These are phyloP conservation scores for Baorangia bicolor DNA, from an alignment of 768 basidiomycete genomes.

Conservation along the genomic window DNA sequence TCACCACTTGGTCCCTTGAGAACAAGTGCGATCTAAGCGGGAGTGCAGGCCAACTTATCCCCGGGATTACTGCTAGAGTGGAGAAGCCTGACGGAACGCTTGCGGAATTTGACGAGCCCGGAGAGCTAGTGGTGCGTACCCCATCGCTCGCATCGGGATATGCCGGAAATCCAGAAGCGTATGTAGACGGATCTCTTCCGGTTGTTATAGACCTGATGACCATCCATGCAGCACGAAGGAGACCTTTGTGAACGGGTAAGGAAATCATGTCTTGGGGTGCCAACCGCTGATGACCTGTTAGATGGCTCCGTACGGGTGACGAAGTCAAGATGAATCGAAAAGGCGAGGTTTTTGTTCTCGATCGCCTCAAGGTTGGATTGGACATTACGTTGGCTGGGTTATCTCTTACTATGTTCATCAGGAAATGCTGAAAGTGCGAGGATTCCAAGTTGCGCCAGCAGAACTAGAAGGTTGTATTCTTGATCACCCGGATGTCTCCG, in stretches of 20 bases:
- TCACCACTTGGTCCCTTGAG: conserved; percentile 46
- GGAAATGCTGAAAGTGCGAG: conserved; percentile 72
- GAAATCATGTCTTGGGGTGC: not conserved
- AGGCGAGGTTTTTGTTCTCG: conserved; percentile 66
- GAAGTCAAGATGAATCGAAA: conserved; percentile 64
- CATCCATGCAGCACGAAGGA: conserved; percentile 50
- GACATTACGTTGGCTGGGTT: not conserved
- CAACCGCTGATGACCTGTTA: conserved; percentile 18
- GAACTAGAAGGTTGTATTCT: conserved; percentile 68
- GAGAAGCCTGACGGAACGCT: conserved; percentile 57
- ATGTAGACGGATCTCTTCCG: conserved; percentile 24
- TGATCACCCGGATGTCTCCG: conserved; percentile 56
- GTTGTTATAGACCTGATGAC: conserved; percentile 5
- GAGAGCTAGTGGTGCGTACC: conserved; percentile 59
- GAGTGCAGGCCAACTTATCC: conserved; percentile 56
- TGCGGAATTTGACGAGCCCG: conserved; percentile 56
- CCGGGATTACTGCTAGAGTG: conserved; percentile 56
- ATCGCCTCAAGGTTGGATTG: conserved; percentile 63
- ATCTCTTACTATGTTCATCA: conserved; percentile 20
- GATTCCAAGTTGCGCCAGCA: conserved; percentile 60
- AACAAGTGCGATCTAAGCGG: conserved; percentile 49
- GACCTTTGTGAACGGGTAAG: conserved; percentile 53
- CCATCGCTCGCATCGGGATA: conserved; percentile 64
- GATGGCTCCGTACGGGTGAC: conserved; percentile 71
- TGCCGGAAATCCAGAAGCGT: conserved; percentile 59